Evolutionary conservation across 1,139 yeast species (phyloP).

Genomic region (Taphrina flavorubra): DNA sequence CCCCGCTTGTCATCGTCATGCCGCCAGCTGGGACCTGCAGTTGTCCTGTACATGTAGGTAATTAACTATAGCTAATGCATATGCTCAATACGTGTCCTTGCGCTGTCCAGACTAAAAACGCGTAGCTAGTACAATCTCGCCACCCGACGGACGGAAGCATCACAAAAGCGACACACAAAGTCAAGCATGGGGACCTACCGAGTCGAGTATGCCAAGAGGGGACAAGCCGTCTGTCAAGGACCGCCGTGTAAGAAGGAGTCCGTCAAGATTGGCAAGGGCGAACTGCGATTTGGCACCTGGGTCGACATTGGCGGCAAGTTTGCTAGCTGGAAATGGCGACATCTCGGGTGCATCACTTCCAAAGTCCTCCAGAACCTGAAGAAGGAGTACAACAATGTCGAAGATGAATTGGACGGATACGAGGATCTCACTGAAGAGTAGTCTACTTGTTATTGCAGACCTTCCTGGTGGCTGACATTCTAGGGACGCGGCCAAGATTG

Average conservation of each 20-base stretch:
- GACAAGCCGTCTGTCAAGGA: conserved; percentile 30
- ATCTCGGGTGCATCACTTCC: conserved; percentile 35
- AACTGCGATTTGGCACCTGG: conserved; percentile 36
- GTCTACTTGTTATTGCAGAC: too few relatives aligned
- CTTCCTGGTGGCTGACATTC: not conserved
- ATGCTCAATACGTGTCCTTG: too few relatives aligned
- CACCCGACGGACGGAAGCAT: too few relatives aligned
- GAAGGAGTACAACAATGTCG: conserved; percentile 14
- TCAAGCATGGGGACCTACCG: conserved; percentile 5
- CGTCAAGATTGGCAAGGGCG: conserved; percentile 37
- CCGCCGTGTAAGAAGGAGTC: conserved; percentile 28
- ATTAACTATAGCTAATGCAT: not conserved
- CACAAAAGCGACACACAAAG: too few relatives aligned
- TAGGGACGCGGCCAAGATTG: conserved; percentile 17
- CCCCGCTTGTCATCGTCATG: not conserved
- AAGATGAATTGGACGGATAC: conserved; percentile 27
- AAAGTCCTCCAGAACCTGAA: conserved; percentile 28
- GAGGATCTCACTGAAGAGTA: conserved; percentile 17
- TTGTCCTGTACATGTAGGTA: too few relatives aligned
- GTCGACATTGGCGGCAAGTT: conserved; percentile 20
- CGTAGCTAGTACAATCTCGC: too few relatives aligned
- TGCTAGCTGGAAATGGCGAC: conserved; percentile 35
- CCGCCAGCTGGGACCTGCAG: not conserved
- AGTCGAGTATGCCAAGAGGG: conserved; percentile 33
- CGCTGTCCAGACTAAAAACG: too few relatives aligned